phyloP scores from a whole-genome alignment of 805 yeast genomes.

The Isabelozyma heimii region DNA sequence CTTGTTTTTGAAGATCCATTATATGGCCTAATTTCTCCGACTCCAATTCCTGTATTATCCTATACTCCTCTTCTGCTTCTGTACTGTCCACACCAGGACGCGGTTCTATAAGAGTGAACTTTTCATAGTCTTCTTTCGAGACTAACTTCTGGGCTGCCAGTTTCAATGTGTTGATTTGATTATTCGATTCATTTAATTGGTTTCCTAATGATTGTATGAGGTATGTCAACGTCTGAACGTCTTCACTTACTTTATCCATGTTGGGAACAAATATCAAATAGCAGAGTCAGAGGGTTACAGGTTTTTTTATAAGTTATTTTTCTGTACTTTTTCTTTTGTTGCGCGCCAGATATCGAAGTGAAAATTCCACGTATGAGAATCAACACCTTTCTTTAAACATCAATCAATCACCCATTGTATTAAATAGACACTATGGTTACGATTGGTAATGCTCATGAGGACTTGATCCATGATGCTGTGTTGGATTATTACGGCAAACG shows the following conservation, averaged over 20 bases:
- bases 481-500: constrained; percentile 95
- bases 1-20: constrained; percentile 40
- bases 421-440: constrained; percentile 53
- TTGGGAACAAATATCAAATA: no score
- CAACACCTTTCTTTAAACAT: no score
- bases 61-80: constrained; percentile 5
- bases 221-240: constrained; percentile 11
- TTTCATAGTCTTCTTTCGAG: constrained; percentile 11
- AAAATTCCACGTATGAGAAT: no score
- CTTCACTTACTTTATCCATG: constrained; percentile 19
- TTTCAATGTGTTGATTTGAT: constrained; percentile 16
- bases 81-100: not conserved
- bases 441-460: constrained; percentile 88
- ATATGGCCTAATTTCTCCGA: constrained; percentile 25
- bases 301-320: no score
- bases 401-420: no score
- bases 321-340: no score
- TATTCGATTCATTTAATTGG: constrained; percentile 16
- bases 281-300: no score
- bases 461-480: constrained; percentile 93
- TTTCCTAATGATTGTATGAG: constrained; percentile 15
- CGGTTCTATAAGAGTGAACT: not conserved
- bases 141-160: constrained; percentile 15
- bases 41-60: constrained; percentile 22
- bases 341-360: no score